Evolutionary conservation across 2,329 filamentous ascomycete species (phyloP).

Genomic region (Alternaria hordeiaustralica): DNA sequence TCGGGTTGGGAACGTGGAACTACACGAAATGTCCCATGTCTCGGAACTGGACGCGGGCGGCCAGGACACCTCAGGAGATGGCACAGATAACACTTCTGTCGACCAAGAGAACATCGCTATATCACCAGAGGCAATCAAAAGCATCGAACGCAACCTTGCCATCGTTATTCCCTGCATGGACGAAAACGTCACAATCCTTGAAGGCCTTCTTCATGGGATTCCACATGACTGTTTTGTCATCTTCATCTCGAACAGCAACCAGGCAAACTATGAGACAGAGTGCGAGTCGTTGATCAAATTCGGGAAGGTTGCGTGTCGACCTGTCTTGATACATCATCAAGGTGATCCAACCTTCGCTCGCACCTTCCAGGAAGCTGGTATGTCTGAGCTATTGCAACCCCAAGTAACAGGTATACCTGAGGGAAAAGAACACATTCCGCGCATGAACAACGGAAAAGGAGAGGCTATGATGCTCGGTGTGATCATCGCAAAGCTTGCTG

Average conservation of each 20-base stretch:
- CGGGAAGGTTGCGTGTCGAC: slow-evolving; percentile 5
- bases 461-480: slow-evolving; percentile 25
- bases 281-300: slow-evolving; percentile 5
- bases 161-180: slow-evolving; percentile 24
- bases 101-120: slow-evolving; percentile 5
- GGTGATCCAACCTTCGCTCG: slow-evolving; percentile 12
- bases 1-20: slow-evolving; percentile 14
- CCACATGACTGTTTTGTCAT: slow-evolving; percentile 21
- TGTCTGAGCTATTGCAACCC: slow-evolving; percentile 6
- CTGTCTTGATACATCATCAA: slow-evolving; percentile 14
- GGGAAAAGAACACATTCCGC: neutral
- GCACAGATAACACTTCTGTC: neutral
- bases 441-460: slow-evolving; percentile 22
- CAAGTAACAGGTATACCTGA: neutral
- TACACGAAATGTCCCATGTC: slow-evolving; percentile 15
- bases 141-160: slow-evolving; percentile 15
- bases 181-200: slow-evolving; percentile 16
- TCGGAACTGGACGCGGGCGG: slow-evolving; percentile 17
- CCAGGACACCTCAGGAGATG: neutral
- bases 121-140: slow-evolving; percentile 5
- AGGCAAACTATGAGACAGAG: slow-evolving; percentile 11
- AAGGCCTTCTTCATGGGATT: slow-evolving; percentile 21
- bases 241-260: slow-evolving; percentile 21
- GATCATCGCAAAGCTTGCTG: slow-evolving; percentile 12
- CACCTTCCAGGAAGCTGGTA: slow-evolving; percentile 11